These are phyloP conservation scores for Candida multigemmis DNA, from an alignment of 805 yeast genomes.

Conservation along the genomic window DNA sequence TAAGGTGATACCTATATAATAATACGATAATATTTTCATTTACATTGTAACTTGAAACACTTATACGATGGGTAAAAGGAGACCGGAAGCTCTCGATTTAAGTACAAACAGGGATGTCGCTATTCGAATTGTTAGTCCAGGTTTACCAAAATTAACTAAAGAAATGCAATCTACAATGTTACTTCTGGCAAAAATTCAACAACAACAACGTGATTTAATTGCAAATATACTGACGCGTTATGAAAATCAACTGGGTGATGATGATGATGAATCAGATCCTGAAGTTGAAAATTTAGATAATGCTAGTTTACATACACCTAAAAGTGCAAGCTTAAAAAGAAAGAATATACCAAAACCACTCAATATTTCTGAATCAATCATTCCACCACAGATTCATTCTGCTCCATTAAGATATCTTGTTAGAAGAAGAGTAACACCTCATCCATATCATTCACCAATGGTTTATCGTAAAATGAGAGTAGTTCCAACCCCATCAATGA, in stretches of 20 bases:
- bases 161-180: constrained; percentile 24
- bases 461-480: not conserved
- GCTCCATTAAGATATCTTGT: constrained; percentile 18
- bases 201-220: constrained; percentile 21
- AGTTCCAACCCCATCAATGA: too few species aligned
- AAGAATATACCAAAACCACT: constrained; percentile 24
- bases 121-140: constrained; percentile 24
- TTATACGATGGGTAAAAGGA: too few species aligned
- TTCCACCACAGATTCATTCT: constrained; percentile 15
- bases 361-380: constrained; percentile 6
- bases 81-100: constrained; percentile 12
- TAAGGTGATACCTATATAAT: too few species aligned
- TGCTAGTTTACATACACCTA: too few species aligned
- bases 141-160: constrained; percentile 17
- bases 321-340: constrained; percentile 24
- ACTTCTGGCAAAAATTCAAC: constrained; percentile 21
- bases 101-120: constrained; percentile 15
- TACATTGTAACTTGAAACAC: too few species aligned
- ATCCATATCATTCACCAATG: not conserved
- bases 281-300: not conserved
- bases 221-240: constrained; percentile 10
- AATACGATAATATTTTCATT: too few species aligned
- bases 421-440: not conserved
- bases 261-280: constrained; percentile 1
- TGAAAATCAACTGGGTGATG: not conserved